These are phyloP conservation scores for Annulohypoxylon bovei DNA, from an alignment of 495 filamentous ascomycete species.

Conservation along the genomic window DNA sequence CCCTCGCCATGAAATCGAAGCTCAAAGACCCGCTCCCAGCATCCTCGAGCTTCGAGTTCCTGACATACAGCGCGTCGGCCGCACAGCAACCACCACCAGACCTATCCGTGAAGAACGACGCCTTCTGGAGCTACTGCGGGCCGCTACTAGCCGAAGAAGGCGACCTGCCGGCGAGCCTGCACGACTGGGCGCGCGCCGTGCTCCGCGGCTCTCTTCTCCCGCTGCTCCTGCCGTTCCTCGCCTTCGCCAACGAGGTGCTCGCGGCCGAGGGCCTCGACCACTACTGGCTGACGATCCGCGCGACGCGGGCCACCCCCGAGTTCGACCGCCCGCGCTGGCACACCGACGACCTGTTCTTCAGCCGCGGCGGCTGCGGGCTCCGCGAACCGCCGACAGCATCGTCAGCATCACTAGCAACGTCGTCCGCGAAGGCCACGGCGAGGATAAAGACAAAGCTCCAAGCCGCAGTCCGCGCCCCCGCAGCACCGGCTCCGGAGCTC, in stretches of 20 bases:
- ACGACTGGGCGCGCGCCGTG: constrained; percentile 39
- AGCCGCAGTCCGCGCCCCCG: background rate
- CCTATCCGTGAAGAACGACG: constrained; percentile 34
- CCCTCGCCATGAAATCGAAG: constrained; percentile 19
- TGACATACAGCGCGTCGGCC: constrained; percentile 19
- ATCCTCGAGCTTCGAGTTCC: constrained; percentile 39
- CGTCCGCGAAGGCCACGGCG: no score
- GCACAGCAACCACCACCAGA: background rate
- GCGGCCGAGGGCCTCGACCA: constrained; percentile 34
- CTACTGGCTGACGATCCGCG: constrained; percentile 51
- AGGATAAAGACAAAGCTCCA: background rate
- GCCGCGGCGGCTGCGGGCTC: constrained; percentile 17
- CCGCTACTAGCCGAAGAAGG: constrained; percentile 29
- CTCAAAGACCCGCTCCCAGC: constrained; percentile 7
- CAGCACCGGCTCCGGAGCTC: background rate
- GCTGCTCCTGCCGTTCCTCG: constrained; percentile 41
- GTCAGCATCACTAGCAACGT: no score
- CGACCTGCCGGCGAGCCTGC: constrained; percentile 36
- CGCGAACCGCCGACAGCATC: background rate
- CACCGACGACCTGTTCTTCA: constrained; percentile 51
- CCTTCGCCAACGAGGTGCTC: constrained; percentile 41
- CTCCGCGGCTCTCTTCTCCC: constrained; percentile 35
- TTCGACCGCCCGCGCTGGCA: constrained; percentile 50
- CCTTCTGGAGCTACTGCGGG: constrained; percentile 49
- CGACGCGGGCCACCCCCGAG: constrained; percentile 44